Evolutionary conservation across 495 filamentous ascomycete genomes (phyloP).

Genomic region (Penicillium herquei): DNA sequence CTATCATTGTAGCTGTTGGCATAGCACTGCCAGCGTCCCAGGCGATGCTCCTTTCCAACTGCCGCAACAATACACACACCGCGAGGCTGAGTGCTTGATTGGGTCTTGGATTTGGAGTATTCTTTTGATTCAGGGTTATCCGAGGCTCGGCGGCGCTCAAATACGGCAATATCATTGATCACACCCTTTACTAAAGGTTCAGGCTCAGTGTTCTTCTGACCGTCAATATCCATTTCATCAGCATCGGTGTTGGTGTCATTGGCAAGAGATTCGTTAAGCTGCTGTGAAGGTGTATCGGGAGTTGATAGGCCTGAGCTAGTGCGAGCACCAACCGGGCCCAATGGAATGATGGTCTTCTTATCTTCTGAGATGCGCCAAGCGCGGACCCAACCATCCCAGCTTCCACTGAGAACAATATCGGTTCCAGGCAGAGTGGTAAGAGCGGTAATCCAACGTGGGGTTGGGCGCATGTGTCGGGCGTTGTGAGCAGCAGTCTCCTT

Average conservation of each 20-base stretch:
- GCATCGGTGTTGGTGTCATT: slow-evolving; percentile 21
- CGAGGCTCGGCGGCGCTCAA: slow-evolving; percentile 56
- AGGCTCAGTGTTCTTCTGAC: slow-evolving; percentile 12
- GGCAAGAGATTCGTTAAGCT: slow-evolving; percentile 36
- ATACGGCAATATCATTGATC: slow-evolving; percentile 80
- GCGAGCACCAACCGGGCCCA: slow-evolving; percentile 62
- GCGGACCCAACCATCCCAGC: slow-evolving; percentile 87
- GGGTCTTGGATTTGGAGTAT: slow-evolving; percentile 54
- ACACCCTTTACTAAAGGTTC: slow-evolving; percentile 63
- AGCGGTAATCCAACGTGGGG: slow-evolving; percentile 86
- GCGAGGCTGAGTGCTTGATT: slow-evolving; percentile 46
- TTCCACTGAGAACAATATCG: slow-evolving; percentile 83
- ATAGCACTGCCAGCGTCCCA: slow-evolving; percentile 70
- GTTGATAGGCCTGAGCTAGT: slow-evolving; percentile 5
- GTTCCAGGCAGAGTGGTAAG: slow-evolving; percentile 81
- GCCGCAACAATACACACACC: slow-evolving; percentile 79
- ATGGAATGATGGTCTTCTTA: slow-evolving; percentile 70
- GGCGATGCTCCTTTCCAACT: slow-evolving; percentile 78
- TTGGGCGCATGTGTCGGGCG: slow-evolving; percentile 38
- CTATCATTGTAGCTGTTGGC: slow-evolving; percentile 41
- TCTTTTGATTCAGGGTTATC: slow-evolving; percentile 22
- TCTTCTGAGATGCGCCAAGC: slow-evolving; percentile 84
- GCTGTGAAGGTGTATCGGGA: slow-evolving; percentile 37
- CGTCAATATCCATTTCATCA: slow-evolving; percentile 26
- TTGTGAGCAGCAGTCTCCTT: slow-evolving; percentile 60